Evolutionary conservation across 192 early-diverging fungal species (phyloP), one percentile per base, ranked within the genome.

Genomic region (Gorgonomyces haynaldii): DNA sequence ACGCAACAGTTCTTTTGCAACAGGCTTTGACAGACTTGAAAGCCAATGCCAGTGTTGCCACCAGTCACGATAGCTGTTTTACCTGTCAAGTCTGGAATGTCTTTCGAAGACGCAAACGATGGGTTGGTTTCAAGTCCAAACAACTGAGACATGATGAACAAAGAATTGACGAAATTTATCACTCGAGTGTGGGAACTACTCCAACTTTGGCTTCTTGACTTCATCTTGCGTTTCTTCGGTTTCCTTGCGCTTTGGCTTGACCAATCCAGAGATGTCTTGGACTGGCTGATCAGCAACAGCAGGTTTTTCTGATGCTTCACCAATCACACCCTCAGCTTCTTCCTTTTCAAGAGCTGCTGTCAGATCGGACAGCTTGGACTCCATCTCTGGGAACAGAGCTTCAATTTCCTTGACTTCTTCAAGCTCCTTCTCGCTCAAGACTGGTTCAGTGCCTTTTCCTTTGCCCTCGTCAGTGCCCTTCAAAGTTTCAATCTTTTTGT

Each of bases 361-460:
- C 41, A 26, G 20, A 26, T 58, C 53, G 42, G 9, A 29, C 30
- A 65, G 17, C 70, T 84, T 84, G 5, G 64, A 58, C 13, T 77
- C 61, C 69, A 84, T 77, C 30, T 84, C 82, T 4, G 67, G 59
- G 44, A 82, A 50, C 20, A 82, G 49, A 16, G 66, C 76, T 12
- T 79, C 59, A 37, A 84, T 57, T 26, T 84, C 82, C 1, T 59
- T 31, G 20, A 81, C 60, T 50, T 82, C 81, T 36, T 66, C 69
- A 9, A 64, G 49, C 42, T 64, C 62, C 10, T 51, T 57, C 7
- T 53, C 53, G 6, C 35, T 27, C n/a, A 28, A 36, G 9, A 36
- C 13, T 9, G 45, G 28, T 36, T 34, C 32, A 9, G 16, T 49
- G n/a, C 57, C 60, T 45, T 73, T 72, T 5, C 65, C 66, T 53